A percentile compares a stretch with the other conserved stretches of the same genome.
Evolutionary conservation across 2,329 filamentous ascomycete species (phyloP).

Genomic region (Celoporthe dispersa): DNA sequence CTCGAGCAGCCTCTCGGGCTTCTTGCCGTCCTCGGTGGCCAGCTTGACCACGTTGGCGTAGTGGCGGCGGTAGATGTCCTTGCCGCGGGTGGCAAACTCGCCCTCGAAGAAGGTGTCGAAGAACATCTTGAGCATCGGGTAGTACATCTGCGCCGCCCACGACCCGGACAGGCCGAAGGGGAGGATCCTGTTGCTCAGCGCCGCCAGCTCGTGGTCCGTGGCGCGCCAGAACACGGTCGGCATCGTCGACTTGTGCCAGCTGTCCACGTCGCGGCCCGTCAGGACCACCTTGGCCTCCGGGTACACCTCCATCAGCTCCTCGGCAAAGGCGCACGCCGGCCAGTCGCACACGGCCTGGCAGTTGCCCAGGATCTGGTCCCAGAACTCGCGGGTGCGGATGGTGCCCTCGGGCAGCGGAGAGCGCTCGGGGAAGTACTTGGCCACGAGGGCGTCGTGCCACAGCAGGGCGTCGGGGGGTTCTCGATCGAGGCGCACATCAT

Average conservation of each 20-base stretch:
- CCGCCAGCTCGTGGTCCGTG: constrained; percentile 60
- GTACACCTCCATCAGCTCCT: constrained; percentile 73
- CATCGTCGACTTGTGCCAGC: constrained; percentile 65
- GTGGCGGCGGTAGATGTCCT: constrained; percentile 57
- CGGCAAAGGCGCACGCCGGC: constrained; percentile 69
- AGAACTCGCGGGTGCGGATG: constrained; percentile 61
- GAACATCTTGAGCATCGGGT: constrained; percentile 72
- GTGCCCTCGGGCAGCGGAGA: constrained; percentile 48
- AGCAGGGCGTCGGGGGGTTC: constrained; percentile 69
- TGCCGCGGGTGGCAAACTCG: constrained; percentile 68
- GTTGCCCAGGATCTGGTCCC: constrained; percentile 70
- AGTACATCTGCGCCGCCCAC: constrained; percentile 71
- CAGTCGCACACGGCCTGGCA: constrained; percentile 72
- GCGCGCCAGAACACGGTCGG: constrained; percentile 71
- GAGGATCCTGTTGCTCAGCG: constrained; percentile 23
- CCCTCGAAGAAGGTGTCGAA: constrained; percentile 71
- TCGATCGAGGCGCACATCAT: constrained; percentile 74
- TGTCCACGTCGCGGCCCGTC: constrained; percentile 68
- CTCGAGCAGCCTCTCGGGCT: constrained; percentile 36
- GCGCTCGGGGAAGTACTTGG: constrained; percentile 58
- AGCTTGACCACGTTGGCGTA: constrained; percentile 33
- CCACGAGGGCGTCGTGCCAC: constrained; percentile 70
- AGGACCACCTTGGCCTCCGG: constrained; percentile 74
- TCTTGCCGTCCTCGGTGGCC: constrained; percentile 45
- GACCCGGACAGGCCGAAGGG: constrained; percentile 57